Evolutionary conservation across 2,329 filamentous ascomycete genomes (phyloP), one percentile per base, ranked within the genome.

Genomic region (Phialophora verrucosa): DNA sequence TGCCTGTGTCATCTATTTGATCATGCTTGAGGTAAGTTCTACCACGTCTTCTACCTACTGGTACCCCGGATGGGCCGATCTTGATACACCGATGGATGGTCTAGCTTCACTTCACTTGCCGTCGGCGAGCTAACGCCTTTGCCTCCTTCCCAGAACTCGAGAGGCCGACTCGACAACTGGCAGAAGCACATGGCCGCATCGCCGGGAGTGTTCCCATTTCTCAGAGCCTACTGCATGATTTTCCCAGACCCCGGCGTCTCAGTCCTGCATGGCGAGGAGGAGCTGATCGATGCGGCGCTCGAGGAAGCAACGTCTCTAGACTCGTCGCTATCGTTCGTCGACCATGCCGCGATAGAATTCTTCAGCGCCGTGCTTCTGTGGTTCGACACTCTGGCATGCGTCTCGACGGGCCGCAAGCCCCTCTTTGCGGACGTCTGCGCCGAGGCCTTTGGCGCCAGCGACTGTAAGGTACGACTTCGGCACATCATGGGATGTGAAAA

Each of bases 401-500:
- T 31, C 56, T 59, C 56, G 35, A 42, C 35, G 14, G 35, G 35
- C 5, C 35, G 35, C 35, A 14, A 14, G 14, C 35, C 35, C 12
- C 14, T 14, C 1, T 42, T 17, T 42, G 35, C 35, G 4, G 35
- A 42, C 12, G 14, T 42, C 35, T 42, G 35, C 4, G 35, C 35
- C 12, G 35, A 14, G 35, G 35, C 35, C 35, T 42, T 42, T 42
- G 35, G 35, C 14, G 20, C 32, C 35, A 20, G 14, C 1, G 56
- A 59, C 14, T 20, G 56, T 20, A 59, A 59, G 56, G 35, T 59
- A 10, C 56, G 56, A 20, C 35, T 59, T 10, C 56, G 56, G 42
- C 38, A 47, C 8, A 59, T 59, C 56, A 59, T 59, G 56, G 56
- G 56, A 3, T 59, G 56, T 42, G 56, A 59, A 27, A 59, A 59